Base-by-base conservation (phyloP, 805 yeast genomes). In the Starmera quercuum region DNA sequence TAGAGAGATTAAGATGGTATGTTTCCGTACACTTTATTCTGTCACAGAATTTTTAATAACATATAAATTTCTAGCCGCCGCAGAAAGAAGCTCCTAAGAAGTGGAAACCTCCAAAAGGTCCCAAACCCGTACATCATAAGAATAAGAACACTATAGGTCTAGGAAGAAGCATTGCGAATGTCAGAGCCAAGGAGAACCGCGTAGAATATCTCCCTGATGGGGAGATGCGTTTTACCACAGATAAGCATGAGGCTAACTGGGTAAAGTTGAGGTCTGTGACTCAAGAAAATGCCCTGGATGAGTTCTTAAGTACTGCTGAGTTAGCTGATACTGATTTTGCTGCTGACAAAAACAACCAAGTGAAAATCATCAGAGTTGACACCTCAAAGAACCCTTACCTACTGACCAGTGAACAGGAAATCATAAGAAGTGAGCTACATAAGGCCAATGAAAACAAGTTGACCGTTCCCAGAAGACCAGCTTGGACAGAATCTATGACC, bases 241-340 rank as follows among this genome's bases (percentile, higher is more conserved):
- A 73, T 30, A 80, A 79, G 46, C 83, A 75, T 45, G 94, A 85
- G 53, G 94, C 86, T 11, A 73, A 71, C 41, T 86, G 95, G 94
- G 94, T 84, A 33, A 85, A 87, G 43, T 63, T 92, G 51, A 75
- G 92, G 54, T 87, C 97, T 3, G 94, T 92, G 12, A 92, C 97
- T 0, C 97, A 92, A 50, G 97, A 92, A 56, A 75, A 82, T 46
- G 81, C 97, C 1, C 61, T 92, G 37, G 97, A 92, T 60, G 99
- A 92, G 61, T 88, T 92, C 58, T 71, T 92, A 51, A 82, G 79
- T 51, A 90, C 97, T 7, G 99, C 98, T 1, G 95, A 86, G 57
- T 71, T 92, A 38, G 96, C 97, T 2, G 95, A 87, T 53, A 87
- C 90, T 15, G 97, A 92, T 62, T 92, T 92, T 62, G 78, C 95